Conservation (phyloP, 1,284 basidiomycete genomes). For the Leccinum variabile region DNA sequence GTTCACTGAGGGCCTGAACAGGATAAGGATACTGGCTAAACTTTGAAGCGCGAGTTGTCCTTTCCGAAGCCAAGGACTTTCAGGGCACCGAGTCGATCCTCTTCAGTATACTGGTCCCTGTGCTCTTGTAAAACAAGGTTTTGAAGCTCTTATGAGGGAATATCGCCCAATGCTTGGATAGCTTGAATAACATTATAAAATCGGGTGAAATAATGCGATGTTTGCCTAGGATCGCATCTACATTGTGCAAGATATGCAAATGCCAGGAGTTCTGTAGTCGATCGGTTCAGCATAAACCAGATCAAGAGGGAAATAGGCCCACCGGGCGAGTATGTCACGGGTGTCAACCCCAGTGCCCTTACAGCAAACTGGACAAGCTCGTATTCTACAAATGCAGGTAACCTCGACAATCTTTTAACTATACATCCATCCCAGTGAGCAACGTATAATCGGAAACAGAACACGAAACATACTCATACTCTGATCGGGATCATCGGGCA, state of each 20-base stretch:
- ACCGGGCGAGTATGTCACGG: slow-evolving; percentile 65
- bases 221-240: slow-evolving; percentile 69
- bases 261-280: slow-evolving; percentile 56
- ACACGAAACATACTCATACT: slow-evolving; percentile 42
- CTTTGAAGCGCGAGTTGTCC: slow-evolving; percentile 48
- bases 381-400: slow-evolving; percentile 40
- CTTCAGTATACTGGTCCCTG: slow-evolving; percentile 62
- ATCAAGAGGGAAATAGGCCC: slow-evolving; percentile 14
- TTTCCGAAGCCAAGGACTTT: slow-evolving; percentile 63
- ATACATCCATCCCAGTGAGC: slow-evolving; percentile 8
- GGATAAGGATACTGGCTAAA: slow-evolving; percentile 58
- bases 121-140: slow-evolving; percentile 58
- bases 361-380: slow-evolving; percentile 43
- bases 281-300: slow-evolving; percentile 6
- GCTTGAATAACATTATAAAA: slow-evolving; percentile 51
- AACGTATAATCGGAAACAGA: background rate
- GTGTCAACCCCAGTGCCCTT: slow-evolving; percentile 59
- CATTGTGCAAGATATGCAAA: slow-evolving; percentile 77
- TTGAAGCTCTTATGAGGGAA: slow-evolving; percentile 46
- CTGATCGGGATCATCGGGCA: slow-evolving; percentile 64
- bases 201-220: slow-evolving; percentile 59
- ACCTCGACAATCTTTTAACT: slow-evolving; percentile 56
- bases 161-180: slow-evolving; percentile 46
- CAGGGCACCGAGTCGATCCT: slow-evolving; percentile 51
- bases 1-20: slow-evolving; percentile 41